Evolutionary conservation across 768 basidiomycete species (phyloP).

Genomic region (Tulasnella sp.): DNA sequence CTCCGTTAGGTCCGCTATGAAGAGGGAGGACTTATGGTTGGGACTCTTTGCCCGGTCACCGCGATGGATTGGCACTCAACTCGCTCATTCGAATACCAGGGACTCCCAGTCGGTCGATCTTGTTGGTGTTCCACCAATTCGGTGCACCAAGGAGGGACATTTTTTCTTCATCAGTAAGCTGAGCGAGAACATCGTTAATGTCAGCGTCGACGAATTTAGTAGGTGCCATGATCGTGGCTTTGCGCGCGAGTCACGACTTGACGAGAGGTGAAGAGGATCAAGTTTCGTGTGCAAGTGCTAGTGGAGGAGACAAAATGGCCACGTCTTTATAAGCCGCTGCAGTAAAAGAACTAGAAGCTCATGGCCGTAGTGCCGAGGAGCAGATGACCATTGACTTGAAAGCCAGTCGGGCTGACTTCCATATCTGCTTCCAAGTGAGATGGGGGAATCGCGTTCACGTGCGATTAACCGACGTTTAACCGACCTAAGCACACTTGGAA

Average conservation of each 20-base stretch:
- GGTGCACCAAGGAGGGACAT: slow-evolving; percentile 72
- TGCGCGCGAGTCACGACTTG: neutral
- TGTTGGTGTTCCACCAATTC: slow-evolving; percentile 77
- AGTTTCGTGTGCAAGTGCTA: neutral
- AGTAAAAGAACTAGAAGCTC: neutral
- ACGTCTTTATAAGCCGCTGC: neutral
- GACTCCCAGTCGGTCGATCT: slow-evolving; percentile 65
- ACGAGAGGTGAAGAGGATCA: neutral
- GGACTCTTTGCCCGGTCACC: neutral
- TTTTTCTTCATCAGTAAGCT: slow-evolving; percentile 73
- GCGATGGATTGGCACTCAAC: neutral
- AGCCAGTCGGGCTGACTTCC: neutral
- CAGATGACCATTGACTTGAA: neutral
- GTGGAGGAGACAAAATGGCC: neutral
- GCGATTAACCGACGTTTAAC: neutral
- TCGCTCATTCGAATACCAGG: slow-evolving; percentile 66
- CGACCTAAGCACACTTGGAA: neutral
- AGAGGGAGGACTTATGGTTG: slow-evolving; percentile 58
- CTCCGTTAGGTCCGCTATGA: slow-evolving; percentile 68
- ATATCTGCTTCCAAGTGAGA: neutral
- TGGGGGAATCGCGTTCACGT: neutral
- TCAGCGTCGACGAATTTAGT: slow-evolving; percentile 39
- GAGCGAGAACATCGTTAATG: slow-evolving; percentile 63
- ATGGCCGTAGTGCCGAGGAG: neutral
- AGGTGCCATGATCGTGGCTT: neutral